These are phyloP conservation scores for Trichoderma asperelloides DNA, from an alignment of 495 filamentous ascomycete genomes.

Conservation along the genomic window DNA sequence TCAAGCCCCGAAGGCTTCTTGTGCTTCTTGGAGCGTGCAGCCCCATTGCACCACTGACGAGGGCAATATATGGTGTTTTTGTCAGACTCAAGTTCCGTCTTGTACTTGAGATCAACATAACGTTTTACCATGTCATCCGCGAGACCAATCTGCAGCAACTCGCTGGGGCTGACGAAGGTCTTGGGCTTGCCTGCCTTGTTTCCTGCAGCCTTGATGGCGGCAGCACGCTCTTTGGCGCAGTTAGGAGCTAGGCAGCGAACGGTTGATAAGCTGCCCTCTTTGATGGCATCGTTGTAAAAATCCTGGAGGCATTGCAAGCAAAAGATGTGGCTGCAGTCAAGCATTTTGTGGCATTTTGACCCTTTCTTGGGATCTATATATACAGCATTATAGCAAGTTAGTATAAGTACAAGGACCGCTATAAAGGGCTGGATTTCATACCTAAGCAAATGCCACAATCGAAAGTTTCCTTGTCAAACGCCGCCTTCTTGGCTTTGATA, in stretches of 20 bases:
- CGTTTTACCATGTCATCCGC: conserved; percentile 65
- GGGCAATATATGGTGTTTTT: conserved; percentile 92
- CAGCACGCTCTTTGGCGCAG: conserved; percentile 56
- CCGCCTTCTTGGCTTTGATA: conserved; percentile 56
- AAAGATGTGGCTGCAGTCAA: conserved; percentile 83
- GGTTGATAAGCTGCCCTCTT: conserved; percentile 67
- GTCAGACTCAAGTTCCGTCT: conserved; percentile 82
- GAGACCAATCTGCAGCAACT: conserved; percentile 79
- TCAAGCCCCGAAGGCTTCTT: conserved; percentile 54
- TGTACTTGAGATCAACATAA: conserved; percentile 83
- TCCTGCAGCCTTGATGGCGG: conserved; percentile 19
- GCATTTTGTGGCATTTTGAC: conserved; percentile 62
- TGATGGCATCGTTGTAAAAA: conserved; percentile 81
- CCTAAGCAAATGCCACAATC: conserved; percentile 80
- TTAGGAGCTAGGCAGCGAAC: conserved; percentile 70
- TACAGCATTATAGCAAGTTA: background rate
- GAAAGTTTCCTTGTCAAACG: conserved; percentile 78
- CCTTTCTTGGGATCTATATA: conserved; percentile 90
- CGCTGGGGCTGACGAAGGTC: conserved; percentile 72
- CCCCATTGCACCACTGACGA: conserved; percentile 84
- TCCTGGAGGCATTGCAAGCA: conserved; percentile 76
- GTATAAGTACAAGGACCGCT: background rate
- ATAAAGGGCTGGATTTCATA: conserved; percentile 17
- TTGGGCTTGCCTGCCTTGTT: conserved; percentile 35
- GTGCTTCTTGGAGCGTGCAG: conserved; percentile 73